Evolutionary conservation across 305 asterid species (phyloP).

Genomic region (Petunia hybrid): DNA sequence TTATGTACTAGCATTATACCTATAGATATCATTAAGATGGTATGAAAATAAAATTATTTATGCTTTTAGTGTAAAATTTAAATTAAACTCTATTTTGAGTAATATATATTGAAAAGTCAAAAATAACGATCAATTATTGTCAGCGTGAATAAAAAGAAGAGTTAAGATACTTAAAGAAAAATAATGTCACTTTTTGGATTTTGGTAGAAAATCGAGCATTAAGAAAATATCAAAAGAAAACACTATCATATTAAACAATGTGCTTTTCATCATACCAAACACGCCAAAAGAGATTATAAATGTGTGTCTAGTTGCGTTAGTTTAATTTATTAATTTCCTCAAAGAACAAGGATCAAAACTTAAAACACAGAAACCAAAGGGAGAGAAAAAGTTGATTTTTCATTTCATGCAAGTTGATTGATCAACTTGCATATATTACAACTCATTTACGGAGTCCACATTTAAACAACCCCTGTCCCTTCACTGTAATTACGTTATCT

Average conservation of each 20-base stretch:
- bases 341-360: not conserved
- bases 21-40: no score
- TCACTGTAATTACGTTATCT: conserved; percentile 33
- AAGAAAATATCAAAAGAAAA: not conserved
- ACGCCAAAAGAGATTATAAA: conserved; percentile 9
- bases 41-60: no score
- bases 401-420: conserved; percentile 40
- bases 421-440: conserved; percentile 43
- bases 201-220: not conserved
- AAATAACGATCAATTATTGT: not conserved
- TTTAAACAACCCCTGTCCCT: conserved; percentile 27
- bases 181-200: not conserved
- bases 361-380: not conserved
- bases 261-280: not conserved
- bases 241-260: not conserved
- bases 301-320: conserved; percentile 2
- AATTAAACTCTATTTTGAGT: not conserved
- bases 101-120: not conserved
- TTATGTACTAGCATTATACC: no score
- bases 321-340: not conserved
- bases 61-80: no score
- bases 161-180: not conserved
- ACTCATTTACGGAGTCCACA: conserved; percentile 35
- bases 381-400: conserved; percentile 31
- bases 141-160: not conserved